Evolutionary conservation across 1,139 yeast species (phyloP), one percentile per base, ranked within the genome.

Genomic region (Geotrichum klebahnii): DNA sequence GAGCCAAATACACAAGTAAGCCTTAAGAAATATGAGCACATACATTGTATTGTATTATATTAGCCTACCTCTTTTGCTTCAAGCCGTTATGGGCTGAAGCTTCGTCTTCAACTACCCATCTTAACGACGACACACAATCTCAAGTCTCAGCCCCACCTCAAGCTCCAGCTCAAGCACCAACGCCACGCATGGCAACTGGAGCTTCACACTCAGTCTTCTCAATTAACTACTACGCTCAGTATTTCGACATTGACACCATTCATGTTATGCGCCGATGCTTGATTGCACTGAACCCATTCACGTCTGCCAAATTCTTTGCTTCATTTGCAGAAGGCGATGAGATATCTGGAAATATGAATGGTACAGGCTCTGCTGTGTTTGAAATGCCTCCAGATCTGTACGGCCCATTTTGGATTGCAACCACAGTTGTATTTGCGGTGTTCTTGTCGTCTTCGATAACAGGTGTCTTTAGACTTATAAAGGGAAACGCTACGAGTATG

Each of bases 361-460:
- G 57, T 17, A 58, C 56, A 5, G 59, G 59, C 16, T 73, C 80
- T 2, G 52, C 56, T 17, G n/a, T n/a, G n/a, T 34, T 35, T 20
- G 61, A 59, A 45, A 65, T 64, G 28, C 59, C 56, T 24, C 74
- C 77, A 1, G 96, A 87, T 61, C 68, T 87, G 48, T 87, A 86
- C 61, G 95, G 95, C 0, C 84, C 89, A 24, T 72, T 86, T 40
- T 87, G 96, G 96, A 80, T 87, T 42, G 83, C 89, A 10, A 87
- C 88, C 0, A 83, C 95, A 0, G 77, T 85, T 49, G 80, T 85
- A 1, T 81, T 84, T 56, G 71, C 81, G 38, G 73, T 86, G 65
- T 87, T 86, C 68, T 83, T 86, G 53, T 76, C 89, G 48, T 78
- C 86, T 34, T 84, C 95, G 34, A 73, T 64, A 59, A 78, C 71